Evolutionary conservation across 2,329 filamentous ascomycete genomes (phyloP).

Genomic region (Alternaria sp.): DNA sequence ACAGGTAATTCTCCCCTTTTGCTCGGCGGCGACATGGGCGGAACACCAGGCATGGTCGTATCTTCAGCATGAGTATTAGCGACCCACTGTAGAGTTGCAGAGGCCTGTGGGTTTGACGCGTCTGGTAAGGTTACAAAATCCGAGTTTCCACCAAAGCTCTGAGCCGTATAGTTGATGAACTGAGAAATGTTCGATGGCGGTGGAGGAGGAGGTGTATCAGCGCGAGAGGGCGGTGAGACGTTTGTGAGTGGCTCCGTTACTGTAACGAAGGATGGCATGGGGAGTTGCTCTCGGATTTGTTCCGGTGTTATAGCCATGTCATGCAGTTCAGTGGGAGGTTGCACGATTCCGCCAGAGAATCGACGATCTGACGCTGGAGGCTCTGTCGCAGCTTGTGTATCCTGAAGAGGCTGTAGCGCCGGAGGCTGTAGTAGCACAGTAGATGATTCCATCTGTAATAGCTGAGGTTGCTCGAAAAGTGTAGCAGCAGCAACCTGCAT

Average conservation of each 20-base stretch:
- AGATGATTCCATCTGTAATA: slow-evolving; percentile 28
- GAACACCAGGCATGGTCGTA: slow-evolving; percentile 15
- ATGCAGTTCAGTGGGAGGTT: slow-evolving; percentile 42
- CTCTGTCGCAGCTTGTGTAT: not conserved
- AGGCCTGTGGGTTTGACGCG: slow-evolving; percentile 24
- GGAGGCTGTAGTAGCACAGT: slow-evolving; percentile 18
- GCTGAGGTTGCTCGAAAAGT: slow-evolving; percentile 43
- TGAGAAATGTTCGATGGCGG: slow-evolving; percentile 44
- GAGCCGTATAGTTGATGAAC: slow-evolving; percentile 45
- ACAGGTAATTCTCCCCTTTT: slow-evolving; percentile 58
- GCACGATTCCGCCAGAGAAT: slow-evolving; percentile 30
- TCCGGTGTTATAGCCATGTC: slow-evolving; percentile 47
- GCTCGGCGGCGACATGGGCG: slow-evolving; percentile 41
- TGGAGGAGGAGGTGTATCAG: slow-evolving; percentile 52
- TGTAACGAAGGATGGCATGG: slow-evolving; percentile 44
- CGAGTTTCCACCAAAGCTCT: slow-evolving; percentile 27
- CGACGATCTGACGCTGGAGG: slow-evolving; percentile 23
- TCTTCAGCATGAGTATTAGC: slow-evolving; percentile 37
- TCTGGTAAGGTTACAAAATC: slow-evolving; percentile 1
- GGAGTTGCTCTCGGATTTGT: slow-evolving; percentile 49
- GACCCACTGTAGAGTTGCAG: slow-evolving; percentile 44
- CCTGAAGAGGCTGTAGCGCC: not conserved
- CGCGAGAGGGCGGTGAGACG: slow-evolving; percentile 42
- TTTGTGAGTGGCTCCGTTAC: slow-evolving; percentile 30
- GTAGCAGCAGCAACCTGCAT: slow-evolving; percentile 32